Evolutionary conservation across 106 monocot species (phyloP), one percentile per base, ranked within the genome.

Genomic region (Cymbidium sinense): DNA sequence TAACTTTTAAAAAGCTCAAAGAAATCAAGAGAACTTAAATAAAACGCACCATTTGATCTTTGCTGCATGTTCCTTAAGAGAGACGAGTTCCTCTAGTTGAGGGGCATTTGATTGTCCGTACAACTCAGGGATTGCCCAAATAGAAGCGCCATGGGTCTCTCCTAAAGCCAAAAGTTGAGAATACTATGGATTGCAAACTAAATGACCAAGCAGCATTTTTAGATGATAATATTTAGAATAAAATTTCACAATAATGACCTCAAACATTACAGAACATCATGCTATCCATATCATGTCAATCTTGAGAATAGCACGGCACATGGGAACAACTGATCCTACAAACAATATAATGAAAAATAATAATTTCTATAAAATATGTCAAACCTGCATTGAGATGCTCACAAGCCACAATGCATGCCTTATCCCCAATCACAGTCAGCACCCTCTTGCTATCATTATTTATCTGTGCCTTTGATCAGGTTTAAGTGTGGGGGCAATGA

Each of bases 61-160:
- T 75, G 54, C 83, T 5, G 84, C 70, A 70, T 92, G 98, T 75
- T 81, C 98, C 44, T 92, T 79, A 7, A 99, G 92, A 47, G 92
- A 85, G 54, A 92, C 85, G 75, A 99, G 70, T 77, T 92, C 78
- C 41, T 99, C 88, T 36, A 99, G 61, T 21, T 90, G 95, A 34
- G 95, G 90, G 67, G 94, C 52, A 80, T 90, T 95, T 73, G 92
- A 88, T 71, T 91, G 91, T 8, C 91, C 90, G 80, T 83, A 83
- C 5, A 92, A 82, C 74, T 94, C 92, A 64, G 98, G 98, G 55
- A 95, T 95, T 74, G 80, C 77, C 98, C 98, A 99, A 72, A 99
- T 73, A 29, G 88, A 81, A 70, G 98, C 98, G 70, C 92, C 92
- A 85, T 92, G 79, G 67, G 90, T 90, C 81, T 99, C 92, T 81